Base-by-base conservation (phyloP, 148 eudicot species). In the Silene uniflora region DNA sequence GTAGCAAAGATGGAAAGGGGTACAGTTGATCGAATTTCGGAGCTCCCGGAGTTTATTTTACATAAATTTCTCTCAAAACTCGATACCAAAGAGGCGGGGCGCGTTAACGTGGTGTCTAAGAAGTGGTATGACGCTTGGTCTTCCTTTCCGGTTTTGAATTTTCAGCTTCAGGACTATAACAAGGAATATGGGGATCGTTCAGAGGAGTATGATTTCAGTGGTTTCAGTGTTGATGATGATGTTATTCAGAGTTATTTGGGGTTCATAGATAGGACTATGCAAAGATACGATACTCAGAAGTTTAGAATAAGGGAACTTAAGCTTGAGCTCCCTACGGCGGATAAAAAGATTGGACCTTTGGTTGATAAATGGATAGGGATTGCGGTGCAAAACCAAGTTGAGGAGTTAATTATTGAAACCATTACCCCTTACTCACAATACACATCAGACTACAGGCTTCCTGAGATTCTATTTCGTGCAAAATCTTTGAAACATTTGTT, bases 11-110 rank as follows among this genome's bases (percentile, higher is more conserved):
- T 9, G 6, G 11, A 21, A n/a, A 60, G 10, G 63, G 63, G 18
- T 88, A 23, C 18, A 64, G 68, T 64, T 64, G 68, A 64, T 16
- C 14, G 68, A n/a, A 27, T 27, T 32, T 66, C 47, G 22, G 47
- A 66, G 21, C 47, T 66, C 1, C 69, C 47, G 47, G 47, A 7
- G 4, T 16, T 32, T 6, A 32, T 66, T 2, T 12, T 32, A 0
- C 69, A 66, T 32, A 35, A 0, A 6, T 32, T 66, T 8, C 49
- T 66, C 47, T 35, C 18, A 35, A 14, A 6, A 10, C 69, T 66
- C 9, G 21, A 66, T 32, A 17, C 21, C 2, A 32, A 32, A 66
- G 47, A 66, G 69, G 69, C 47, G 11, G 32, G 69, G 17, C 47
- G 47, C 44, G 22, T 23, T 66, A 18, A 22, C 23, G 22, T 32